Conservation (phyloP, 2,329 filamentous ascomycete genomes). For the Fusarium brachygibbosum region DNA sequence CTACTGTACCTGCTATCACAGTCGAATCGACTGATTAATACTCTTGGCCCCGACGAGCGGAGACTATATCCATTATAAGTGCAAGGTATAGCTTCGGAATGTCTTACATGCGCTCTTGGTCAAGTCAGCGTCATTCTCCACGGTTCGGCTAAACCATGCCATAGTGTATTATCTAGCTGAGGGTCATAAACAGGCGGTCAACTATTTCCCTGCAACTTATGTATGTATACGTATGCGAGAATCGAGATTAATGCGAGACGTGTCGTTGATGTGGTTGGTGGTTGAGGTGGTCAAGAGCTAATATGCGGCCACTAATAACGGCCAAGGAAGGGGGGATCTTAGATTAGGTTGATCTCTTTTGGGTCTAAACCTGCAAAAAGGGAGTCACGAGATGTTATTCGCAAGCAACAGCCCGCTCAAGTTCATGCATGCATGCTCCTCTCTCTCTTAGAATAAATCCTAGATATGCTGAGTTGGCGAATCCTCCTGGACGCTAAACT, state of each 20-base stretch:
- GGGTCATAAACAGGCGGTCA: constrained; percentile 31
- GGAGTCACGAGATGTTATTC: constrained; percentile 37
- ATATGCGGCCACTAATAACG: constrained; percentile 17
- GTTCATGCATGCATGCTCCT: constrained; percentile 23
- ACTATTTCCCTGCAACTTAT: background rate
- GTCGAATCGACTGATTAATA: constrained; percentile 11
- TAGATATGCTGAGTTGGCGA: constrained; percentile 31
- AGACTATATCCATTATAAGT: constrained; percentile 2
- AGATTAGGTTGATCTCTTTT: constrained; percentile 9
- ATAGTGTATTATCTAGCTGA: background rate
- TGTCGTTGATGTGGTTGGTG: constrained; percentile 29
- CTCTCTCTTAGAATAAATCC: background rate
- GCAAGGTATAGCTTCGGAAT: constrained; percentile 9
- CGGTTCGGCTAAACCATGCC: constrained; percentile 1
- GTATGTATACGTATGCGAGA: constrained; percentile 1
- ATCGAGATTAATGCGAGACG: constrained; percentile 28
- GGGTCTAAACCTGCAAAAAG: constrained; percentile 31
- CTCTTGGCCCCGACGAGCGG: constrained; percentile 8
- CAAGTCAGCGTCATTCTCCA: constrained; percentile 22
- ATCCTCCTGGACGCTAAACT: constrained; percentile 8
- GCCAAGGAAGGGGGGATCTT: constrained; percentile 7
- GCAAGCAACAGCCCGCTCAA: constrained; percentile 22
- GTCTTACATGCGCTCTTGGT: constrained; percentile 1
- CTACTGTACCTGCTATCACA: constrained; percentile 34
- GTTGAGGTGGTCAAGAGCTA: background rate